Evolutionary conservation across 1,139 yeast genomes (phyloP).

Genomic region (Ogataea hybrid): DNA sequence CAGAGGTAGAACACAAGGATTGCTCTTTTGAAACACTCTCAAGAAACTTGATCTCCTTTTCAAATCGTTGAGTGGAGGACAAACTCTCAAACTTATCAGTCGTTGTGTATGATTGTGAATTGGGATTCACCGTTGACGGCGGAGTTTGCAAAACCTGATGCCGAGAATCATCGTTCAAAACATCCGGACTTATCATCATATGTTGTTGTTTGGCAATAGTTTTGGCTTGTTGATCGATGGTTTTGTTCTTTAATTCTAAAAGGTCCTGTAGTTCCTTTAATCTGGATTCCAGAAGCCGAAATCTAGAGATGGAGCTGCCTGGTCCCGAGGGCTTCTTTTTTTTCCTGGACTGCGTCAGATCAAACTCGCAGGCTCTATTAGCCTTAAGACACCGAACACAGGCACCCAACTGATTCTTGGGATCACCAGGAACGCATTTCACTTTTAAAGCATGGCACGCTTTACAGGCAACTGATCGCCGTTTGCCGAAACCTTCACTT

Average conservation of each 20-base stretch:
- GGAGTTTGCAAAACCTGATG: conserved; percentile 2
- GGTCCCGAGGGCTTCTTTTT: conserved; percentile 20
- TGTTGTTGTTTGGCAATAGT: conserved; percentile 9
- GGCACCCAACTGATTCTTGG: conserved; percentile 51
- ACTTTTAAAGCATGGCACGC: conserved; percentile 81
- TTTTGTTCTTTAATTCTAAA: conserved; percentile 7
- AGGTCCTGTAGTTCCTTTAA: conserved; percentile 9
- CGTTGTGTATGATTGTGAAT: conserved; percentile 8
- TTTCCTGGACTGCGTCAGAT: conserved; percentile 58
- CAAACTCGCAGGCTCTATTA: conserved; percentile 64
- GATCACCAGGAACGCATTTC: conserved; percentile 73
- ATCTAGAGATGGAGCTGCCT: conserved; percentile 6
- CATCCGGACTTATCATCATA: neutral
- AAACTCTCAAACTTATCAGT: too few relatives aligned
- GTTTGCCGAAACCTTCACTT: conserved; percentile 13
- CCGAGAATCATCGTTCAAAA: neutral
- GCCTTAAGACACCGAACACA: conserved; percentile 74
- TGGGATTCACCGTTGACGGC: neutral
- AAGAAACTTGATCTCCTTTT: conserved; percentile 38
- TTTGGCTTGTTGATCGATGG: conserved; percentile 12
- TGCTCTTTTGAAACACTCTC: conserved; percentile 33
- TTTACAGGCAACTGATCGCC: conserved; percentile 66
- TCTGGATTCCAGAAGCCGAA: conserved; percentile 13
- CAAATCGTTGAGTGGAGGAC: conserved; percentile 6
- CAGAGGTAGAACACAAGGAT: conserved; percentile 40